Conservation (phyloP, 352 stramenopile genomes). For the Pythium chondricola region DNA sequence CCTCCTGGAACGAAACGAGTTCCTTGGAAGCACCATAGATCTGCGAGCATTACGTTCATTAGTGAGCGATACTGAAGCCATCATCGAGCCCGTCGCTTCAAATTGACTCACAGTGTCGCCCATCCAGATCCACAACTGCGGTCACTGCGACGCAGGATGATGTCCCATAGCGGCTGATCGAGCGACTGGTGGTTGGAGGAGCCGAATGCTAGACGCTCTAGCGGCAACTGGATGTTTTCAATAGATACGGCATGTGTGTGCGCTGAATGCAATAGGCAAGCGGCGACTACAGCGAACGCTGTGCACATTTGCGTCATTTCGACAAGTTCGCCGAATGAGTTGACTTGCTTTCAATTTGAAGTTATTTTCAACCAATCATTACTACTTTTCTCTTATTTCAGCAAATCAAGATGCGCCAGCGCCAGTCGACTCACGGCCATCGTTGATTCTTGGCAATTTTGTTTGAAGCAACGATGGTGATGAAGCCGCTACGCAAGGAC, state of each 20-base stretch:
- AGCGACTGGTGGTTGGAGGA: constrained; percentile 27
- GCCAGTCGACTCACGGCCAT: constrained; percentile 11
- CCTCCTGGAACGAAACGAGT: constrained; percentile 22
- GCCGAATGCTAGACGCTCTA: constrained; percentile 28
- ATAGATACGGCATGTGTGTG: too few relatives aligned
- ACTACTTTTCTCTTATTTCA: constrained; percentile 17
- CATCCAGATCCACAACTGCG: constrained; percentile 36
- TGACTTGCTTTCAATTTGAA: too few relatives aligned
- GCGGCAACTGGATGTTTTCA: neutral
- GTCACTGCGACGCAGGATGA: constrained; percentile 14
- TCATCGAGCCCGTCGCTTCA: neutral
- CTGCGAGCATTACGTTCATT: too few relatives aligned
- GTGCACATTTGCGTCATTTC: too few relatives aligned
- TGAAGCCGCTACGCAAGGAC: constrained; percentile 45
- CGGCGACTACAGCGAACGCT: too few relatives aligned
- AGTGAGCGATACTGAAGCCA: too few relatives aligned
- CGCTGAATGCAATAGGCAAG: too few relatives aligned
- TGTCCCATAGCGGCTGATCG: constrained; percentile 25
- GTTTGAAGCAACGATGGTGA: constrained; percentile 10
- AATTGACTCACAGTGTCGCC: constrained; percentile 19
- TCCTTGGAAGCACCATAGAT: constrained; percentile 38
- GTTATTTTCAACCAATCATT: neutral
- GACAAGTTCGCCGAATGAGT: too few relatives aligned
- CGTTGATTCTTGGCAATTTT: constrained; percentile 1
- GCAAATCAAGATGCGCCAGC: constrained; percentile 26